phyloP scores from a whole-genome alignment of 257 asterid species.

The Fraxinus cuspidata region DNA sequence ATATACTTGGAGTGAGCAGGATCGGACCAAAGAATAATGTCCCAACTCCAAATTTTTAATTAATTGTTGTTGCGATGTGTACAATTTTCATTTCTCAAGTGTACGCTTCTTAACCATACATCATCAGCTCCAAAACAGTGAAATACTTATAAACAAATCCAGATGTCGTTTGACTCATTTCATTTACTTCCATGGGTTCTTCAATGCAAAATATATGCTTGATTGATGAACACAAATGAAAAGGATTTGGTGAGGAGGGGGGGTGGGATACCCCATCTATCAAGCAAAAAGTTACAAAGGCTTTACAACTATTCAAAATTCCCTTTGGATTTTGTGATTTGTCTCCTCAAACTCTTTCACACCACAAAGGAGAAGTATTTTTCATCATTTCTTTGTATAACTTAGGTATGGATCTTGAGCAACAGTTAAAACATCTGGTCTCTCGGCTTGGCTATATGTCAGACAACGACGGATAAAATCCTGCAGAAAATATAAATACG shows the following conservation, averaged over 20 bases:
- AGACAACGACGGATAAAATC: constrained; percentile 93
- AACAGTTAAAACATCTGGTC: constrained; percentile 85
- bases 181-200: constrained; percentile 16
- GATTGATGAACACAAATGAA: constrained; percentile 27
- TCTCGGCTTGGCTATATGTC: constrained; percentile 80
- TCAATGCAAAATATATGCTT: constrained; percentile 28
- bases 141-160: not conserved
- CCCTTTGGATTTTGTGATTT: constrained; percentile 22
- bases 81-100: not conserved
- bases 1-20: too few relatives aligned
- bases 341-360: constrained; percentile 6
- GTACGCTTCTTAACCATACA: not conserved
- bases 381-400: constrained; percentile 68
- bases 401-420: constrained; percentile 88
- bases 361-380: not conserved
- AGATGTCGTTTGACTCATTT: not conserved
- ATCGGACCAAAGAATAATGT: not conserved
- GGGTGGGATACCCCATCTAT: not conserved
- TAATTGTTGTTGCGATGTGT: too few relatives aligned
- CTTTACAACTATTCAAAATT: constrained; percentile 58
- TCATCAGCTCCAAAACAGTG: not conserved
- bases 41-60: not conserved
- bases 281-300: constrained; percentile 24
- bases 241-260: not conserved
- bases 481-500: constrained; percentile 39